These are phyloP conservation scores for Neofusicoccum sp. DNA, from an alignment of 2,329 filamentous ascomycete species.

Conservation along the genomic window DNA sequence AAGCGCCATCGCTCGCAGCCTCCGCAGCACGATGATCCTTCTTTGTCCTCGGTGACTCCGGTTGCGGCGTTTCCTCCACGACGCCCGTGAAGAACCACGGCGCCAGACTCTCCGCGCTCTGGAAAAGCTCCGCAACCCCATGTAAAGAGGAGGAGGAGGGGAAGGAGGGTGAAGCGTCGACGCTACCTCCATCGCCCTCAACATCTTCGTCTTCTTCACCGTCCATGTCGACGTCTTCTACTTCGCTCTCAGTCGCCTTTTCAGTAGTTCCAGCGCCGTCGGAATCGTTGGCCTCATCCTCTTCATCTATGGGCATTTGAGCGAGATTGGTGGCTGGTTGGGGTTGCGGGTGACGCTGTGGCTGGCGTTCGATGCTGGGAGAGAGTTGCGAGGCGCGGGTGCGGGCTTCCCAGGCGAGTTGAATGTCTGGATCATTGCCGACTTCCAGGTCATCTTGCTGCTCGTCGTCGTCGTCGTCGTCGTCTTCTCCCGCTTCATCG, in stretches of 20 bases:
- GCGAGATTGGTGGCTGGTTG: no score
- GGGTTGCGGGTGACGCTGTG: no score
- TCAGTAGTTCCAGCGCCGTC: background rate
- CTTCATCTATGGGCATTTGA: background rate
- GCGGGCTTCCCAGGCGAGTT: background rate
- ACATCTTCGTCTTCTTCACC: background rate
- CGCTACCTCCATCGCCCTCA: no score
- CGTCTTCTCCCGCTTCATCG: background rate
- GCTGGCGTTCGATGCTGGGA: no score
- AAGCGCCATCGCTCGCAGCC: background rate
- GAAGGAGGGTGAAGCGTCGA: no score
- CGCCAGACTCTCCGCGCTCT: background rate
- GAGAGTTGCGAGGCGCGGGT: background rate
- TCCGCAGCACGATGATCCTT: background rate
- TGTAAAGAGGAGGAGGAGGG: background rate
- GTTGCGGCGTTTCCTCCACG: conserved; percentile 7
- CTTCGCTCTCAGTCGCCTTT: background rate
- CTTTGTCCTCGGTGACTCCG: background rate
- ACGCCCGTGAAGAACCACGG: background rate
- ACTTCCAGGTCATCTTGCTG: background rate
- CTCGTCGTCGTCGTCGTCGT: background rate
- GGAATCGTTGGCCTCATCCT: background rate
- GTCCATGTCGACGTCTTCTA: background rate
- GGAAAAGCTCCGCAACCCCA: background rate
- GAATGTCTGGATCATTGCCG: background rate